phyloP scores from a whole-genome alignment of 2,329 filamentous ascomycete species.

The Calonectria henricotiae region DNA sequence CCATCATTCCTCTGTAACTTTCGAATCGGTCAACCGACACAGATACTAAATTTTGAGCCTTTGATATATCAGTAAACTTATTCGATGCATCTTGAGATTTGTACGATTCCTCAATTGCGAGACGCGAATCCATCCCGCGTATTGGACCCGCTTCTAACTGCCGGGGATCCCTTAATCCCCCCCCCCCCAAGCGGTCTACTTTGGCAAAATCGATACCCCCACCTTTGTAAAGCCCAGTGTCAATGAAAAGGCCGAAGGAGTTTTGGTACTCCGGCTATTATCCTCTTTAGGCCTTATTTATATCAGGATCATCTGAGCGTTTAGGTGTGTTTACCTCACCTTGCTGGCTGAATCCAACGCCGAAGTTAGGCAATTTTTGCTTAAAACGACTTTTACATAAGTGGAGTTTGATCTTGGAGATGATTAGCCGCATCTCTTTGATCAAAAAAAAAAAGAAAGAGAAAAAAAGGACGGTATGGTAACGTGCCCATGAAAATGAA shows the following conservation, averaged over 20 bases:
- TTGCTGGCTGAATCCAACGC: too few species aligned
- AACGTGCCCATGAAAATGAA: conserved; percentile 13
- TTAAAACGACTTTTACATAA: too few species aligned
- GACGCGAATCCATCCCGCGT: background rate
- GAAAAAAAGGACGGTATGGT: too few species aligned
- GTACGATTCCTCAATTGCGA: background rate
- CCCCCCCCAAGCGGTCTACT: conserved; percentile 9
- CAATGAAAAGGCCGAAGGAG: background rate
- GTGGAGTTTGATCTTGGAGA: too few species aligned
- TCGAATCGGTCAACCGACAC: too few species aligned
- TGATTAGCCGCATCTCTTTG: too few species aligned
- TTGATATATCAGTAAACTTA: background rate
- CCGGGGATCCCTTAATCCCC: conserved; percentile 2
- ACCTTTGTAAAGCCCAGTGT: background rate
- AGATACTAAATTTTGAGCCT: too few species aligned
- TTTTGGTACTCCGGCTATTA: background rate
- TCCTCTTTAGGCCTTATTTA: too few species aligned
- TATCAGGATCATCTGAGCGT: too few species aligned
- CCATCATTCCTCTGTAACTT: background rate
- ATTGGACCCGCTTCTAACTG: conserved; percentile 11
- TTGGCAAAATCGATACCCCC: background rate
- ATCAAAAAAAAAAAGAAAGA: too few species aligned
- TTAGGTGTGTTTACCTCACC: too few species aligned
- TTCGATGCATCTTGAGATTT: background rate
- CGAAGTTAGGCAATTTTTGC: too few species aligned